phyloP scores from a whole-genome alignment of 1,284 basidiomycete species.

The Sparassis latifolia region DNA sequence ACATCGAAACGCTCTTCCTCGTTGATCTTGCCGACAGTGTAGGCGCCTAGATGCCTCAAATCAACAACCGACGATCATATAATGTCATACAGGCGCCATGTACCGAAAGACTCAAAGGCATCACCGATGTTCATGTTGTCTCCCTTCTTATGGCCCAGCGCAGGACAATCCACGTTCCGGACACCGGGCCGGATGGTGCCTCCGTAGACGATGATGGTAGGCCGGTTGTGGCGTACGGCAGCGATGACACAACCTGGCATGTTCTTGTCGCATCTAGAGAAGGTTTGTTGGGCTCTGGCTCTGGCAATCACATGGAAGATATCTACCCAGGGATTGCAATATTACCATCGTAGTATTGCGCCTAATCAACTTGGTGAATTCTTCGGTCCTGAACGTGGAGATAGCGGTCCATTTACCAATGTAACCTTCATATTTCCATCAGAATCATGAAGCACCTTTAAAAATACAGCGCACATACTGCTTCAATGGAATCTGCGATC shows the following conservation, averaged over 20 bases:
- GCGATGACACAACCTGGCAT: conserved; percentile 91
- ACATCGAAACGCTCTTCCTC: conserved; percentile 79
- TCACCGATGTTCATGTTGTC: conserved; percentile 80
- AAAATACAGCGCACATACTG: conserved; percentile 37
- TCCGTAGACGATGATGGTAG: conserved; percentile 82
- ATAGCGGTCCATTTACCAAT: conserved; percentile 37
- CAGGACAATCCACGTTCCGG: conserved; percentile 74
- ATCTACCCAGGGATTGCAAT: conserved; percentile 63
- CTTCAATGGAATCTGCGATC: conserved; percentile 88
- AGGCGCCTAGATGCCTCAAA: conserved; percentile 47
- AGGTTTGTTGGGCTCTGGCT: not conserved
- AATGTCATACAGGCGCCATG: not conserved
- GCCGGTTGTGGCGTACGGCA: conserved; percentile 76
- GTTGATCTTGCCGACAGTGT: conserved; percentile 62
- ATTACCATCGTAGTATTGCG: conserved; percentile 84
- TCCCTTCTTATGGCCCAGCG: conserved; percentile 72
- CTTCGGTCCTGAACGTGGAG: not conserved
- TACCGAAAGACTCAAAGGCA: conserved; percentile 78
- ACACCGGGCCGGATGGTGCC: conserved; percentile 77
- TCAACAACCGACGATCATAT: not conserved
- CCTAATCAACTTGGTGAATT: conserved; percentile 31
- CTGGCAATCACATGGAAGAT: not conserved
- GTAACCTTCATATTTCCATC: conserved; percentile 41
- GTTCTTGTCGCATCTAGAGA: conserved; percentile 75
- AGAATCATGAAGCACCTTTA: not conserved